Evolutionary conservation across 306 rosid genomes (phyloP), one percentile per base, ranked within the genome.

Genomic region (Dalbergia oliveri): DNA sequence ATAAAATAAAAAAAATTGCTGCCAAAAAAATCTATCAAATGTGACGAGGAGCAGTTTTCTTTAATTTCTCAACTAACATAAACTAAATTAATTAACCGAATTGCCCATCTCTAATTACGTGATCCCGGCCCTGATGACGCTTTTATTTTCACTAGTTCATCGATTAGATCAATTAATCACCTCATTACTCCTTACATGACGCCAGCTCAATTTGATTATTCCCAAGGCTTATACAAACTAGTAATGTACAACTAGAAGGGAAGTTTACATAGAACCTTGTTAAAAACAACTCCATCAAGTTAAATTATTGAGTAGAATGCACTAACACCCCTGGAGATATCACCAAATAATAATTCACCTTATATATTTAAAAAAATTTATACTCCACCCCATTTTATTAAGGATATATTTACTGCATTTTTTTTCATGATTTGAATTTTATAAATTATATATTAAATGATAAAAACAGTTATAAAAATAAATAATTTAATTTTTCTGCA

Each of bases 141-240:
- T 56, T 41, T 74, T 23, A 33, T 69, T 69, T 35, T 61, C 19
- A 73, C 26, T 8, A 60, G 34, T 67, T 21, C 31, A 26, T 35
- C 69, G 50, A 75, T 34, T 54, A 66, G 13, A 60, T 49, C 49
- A 63, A 41, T 60, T 69, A 69, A 82, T 63, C 66, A 35, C 51
- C 59, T 26, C 73, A 69, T 82, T 47, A 5, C 61, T 65, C 60
- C 63, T 53, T 53, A 41, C 31, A 26, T 26, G 31, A 26, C 3
- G 31, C 8, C 37, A 63, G 57, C 62, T 58, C 34, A 54, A 71
- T 67, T 67, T 67, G 70, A 45, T 58, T 10, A 5, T 58, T 19
- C 57, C 47, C 19, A 34, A 49, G 64, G 71, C 34, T 73, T 16
- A 14, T 59, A 39, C 45, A 45, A 10, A 45, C 14, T 23, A 54